Evolutionary conservation across 352 stramenopile species (phyloP), one percentile per base, ranked within the genome.

Genomic region (Pythium phragmitis): DNA sequence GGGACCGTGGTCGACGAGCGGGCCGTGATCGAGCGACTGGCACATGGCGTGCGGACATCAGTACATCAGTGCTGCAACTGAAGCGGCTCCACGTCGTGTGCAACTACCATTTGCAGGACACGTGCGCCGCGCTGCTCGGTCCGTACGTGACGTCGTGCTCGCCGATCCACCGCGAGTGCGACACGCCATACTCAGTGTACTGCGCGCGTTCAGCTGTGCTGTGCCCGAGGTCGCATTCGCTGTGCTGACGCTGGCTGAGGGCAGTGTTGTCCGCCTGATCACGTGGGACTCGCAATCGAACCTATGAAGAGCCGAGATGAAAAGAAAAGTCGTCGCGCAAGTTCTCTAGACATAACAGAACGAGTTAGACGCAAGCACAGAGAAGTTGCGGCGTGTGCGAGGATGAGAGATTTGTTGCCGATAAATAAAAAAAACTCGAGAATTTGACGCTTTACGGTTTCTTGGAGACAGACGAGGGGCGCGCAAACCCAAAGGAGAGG

Each of bases 401-500:
- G 7, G 34, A 39, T 9, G 34, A 11, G 11, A 14, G 46, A 8
- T 59, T 41, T 23, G 33, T 37, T 28, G 48, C 49, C 28, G 39
- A 66, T 66, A 60, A 66, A 66, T 65, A 65, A 51, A 46, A 46
- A 28, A 30, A 30, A 17, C 9, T 19, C 26, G 34, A 36, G 23
- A 41, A 50, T n/a, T 28, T 41, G 28, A 49, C 21, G 16, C 43
- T 48, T 26, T 47, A 61, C 52, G 61, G 42, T 33, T 72, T 65
- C 65, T 75, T 75, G 42, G 63, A 63, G 2, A 54, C 57, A 12
- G 50, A 49, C n/a, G 58, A 63, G 19, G 72, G 65, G 33, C 72
- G 62, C 14, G 68, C 61, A 37, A 78, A 78, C 2, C 72, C 72
- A 61, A 78, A 78, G 13, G 71, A 78, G n/a, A 58, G 57, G 26